Percentiles rank a stretch among this genome's conserved stretches.
phyloP scores from a whole-genome alignment of 257 asterid genomes.

The Cynanchum wilfordii region DNA sequence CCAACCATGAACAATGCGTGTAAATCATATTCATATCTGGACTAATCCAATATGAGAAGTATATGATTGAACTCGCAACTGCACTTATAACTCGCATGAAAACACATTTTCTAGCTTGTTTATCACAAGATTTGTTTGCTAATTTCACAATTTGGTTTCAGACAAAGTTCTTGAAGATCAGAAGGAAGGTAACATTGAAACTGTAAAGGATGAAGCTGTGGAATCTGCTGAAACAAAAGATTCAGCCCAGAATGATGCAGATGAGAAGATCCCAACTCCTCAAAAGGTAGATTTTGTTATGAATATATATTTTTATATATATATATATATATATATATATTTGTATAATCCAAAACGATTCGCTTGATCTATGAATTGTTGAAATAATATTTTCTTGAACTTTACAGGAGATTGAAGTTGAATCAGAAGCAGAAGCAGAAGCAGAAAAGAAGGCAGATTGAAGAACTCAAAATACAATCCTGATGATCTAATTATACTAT shows the following conservation, averaged over 20 bases:
- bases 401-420: conserved; percentile 35
- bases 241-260: conserved; percentile 26
- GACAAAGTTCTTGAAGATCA: conserved; percentile 30
- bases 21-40: too few species aligned
- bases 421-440: conserved; percentile 28
- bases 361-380: background rate
- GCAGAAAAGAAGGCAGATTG: conserved; percentile 33
- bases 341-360: background rate
- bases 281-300: conserved; percentile 24
- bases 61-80: too few species aligned
- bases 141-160: conserved; percentile 7
- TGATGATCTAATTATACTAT: too few species aligned
- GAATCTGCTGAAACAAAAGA: conserved; percentile 29
- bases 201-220: conserved; percentile 17
- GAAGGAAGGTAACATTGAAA: conserved; percentile 32
- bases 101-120: background rate
- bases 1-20: too few species aligned
- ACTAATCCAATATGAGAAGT: too few species aligned
- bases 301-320: too few species aligned
- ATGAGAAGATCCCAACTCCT: conserved; percentile 31
- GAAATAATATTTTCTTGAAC: background rate
- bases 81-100: too few species aligned
- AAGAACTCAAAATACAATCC: conserved; percentile 6
- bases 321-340: background rate
- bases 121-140: background rate